Percentiles rank a stretch among this genome's conserved stretches.
These are phyloP conservation scores for Zopfochytrium polystomum DNA, from an alignment of 371 early-diverging fungal genomes.

Conservation along the genomic window DNA sequence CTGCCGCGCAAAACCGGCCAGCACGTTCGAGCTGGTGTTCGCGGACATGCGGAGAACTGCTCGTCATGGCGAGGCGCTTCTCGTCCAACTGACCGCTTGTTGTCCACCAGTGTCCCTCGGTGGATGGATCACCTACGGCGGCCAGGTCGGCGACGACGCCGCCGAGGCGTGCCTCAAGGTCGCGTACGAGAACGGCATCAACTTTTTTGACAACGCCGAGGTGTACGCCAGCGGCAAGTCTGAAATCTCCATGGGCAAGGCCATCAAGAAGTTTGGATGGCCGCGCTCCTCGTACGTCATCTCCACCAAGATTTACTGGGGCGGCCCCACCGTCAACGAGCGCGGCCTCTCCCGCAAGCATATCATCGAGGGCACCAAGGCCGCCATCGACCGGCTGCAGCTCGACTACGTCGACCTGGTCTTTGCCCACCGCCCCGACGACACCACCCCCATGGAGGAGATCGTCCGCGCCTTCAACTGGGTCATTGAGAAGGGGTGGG, in stretches of 20 bases:
- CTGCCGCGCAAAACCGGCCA: too few species aligned
- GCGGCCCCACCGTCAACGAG: constrained; percentile 64
- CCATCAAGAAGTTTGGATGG: constrained; percentile 67
- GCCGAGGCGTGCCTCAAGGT: constrained; percentile 66
- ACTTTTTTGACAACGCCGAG: constrained; percentile 74
- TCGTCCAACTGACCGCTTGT: background rate
- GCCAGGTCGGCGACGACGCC: constrained; percentile 48
- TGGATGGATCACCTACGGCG: constrained; percentile 54
- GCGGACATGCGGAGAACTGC: too few species aligned
- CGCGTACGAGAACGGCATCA: constrained; percentile 69
- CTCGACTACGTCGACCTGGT: constrained; percentile 61
- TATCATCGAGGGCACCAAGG: constrained; percentile 77
- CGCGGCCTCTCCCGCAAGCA: constrained; percentile 81
- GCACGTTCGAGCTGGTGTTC: too few species aligned
- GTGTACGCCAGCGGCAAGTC: constrained; percentile 73
- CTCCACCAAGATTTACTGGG: constrained; percentile 82
- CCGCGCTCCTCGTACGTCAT: constrained; percentile 73
- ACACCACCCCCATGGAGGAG: constrained; percentile 70
- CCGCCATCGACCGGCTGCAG: constrained; percentile 68
- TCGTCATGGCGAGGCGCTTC: background rate
- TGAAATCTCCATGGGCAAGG: constrained; percentile 75
- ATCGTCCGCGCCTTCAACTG: constrained; percentile 82
- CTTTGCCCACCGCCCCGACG: constrained; percentile 80
- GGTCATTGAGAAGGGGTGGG: constrained; percentile 78
- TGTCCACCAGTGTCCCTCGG: constrained; percentile 29